These are phyloP conservation scores for Hypoxylon lenormandii DNA, from an alignment of 495 filamentous ascomycete genomes.

Conservation along the genomic window DNA sequence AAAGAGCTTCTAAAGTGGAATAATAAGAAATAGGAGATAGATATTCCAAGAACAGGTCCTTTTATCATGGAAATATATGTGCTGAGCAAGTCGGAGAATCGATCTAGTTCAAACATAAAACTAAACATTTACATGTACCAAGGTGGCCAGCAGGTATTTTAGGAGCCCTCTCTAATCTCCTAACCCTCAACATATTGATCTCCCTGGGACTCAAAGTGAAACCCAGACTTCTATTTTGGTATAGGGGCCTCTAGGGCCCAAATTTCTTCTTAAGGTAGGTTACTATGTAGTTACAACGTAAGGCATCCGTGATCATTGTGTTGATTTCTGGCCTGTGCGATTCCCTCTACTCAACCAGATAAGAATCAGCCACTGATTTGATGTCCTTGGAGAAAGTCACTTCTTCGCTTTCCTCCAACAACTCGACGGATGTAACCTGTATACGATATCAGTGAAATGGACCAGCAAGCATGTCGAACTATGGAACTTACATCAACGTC, in stretches of 20 bases:
- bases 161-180: too few relatives aligned
- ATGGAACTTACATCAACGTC: constrained; percentile 82
- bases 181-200: not conserved
- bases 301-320: constrained; percentile 8
- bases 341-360: constrained; percentile 75
- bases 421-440: constrained; percentile 75
- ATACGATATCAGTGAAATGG: constrained; percentile 29
- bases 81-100: not conserved
- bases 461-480: not conserved
- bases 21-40: not conserved
- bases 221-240: not conserved
- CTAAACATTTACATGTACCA: too few relatives aligned
- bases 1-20: constrained; percentile 25
- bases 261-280: not conserved
- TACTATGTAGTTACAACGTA: not conserved
- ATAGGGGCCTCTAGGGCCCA: not conserved
- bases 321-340: constrained; percentile 12
- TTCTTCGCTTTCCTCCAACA: constrained; percentile 83
- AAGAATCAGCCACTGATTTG: constrained; percentile 84
- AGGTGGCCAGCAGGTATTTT: too few relatives aligned
- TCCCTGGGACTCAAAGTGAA: not conserved
- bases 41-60: too few relatives aligned
- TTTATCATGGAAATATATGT: not conserved
- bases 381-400: constrained; percentile 90
- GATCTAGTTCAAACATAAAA: not conserved